Conservation (phyloP, 2,329 filamentous ascomycete species). For the Pezicula carpinea region DNA sequence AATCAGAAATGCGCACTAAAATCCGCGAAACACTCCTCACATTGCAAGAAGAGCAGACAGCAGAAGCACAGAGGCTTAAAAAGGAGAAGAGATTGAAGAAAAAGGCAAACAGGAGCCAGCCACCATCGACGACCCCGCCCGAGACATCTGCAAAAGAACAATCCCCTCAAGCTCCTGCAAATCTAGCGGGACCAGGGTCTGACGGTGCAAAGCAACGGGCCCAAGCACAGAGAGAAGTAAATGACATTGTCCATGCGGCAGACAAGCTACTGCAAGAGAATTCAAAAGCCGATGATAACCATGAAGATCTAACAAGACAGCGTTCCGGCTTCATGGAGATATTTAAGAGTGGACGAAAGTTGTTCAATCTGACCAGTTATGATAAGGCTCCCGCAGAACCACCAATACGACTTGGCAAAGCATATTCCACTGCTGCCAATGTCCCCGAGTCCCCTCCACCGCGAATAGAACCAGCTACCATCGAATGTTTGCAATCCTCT, state of each 20-base stretch:
- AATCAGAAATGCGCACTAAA: constrained; percentile 54
- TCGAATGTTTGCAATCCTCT: too few species aligned
- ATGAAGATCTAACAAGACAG: background rate
- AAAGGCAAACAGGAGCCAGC: background rate
- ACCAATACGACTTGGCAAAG: background rate
- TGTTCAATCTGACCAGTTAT: too few species aligned
- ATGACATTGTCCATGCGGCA: too few species aligned
- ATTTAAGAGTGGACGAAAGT: background rate
- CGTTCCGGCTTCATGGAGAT: background rate
- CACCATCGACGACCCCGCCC: background rate
- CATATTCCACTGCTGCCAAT: background rate
- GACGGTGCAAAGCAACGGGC: too few species aligned
- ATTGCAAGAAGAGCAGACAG: constrained; percentile 52
- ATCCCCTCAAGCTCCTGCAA: too few species aligned
- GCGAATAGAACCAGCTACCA: background rate
- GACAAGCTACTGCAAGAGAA: too few species aligned
- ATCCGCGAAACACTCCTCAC: constrained; percentile 63
- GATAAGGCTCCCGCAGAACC: background rate
- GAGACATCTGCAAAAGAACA: too few species aligned
- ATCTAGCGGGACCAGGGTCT: too few species aligned
- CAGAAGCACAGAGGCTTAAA: constrained; percentile 3
- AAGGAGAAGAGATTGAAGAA: background rate
- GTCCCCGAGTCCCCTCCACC: background rate
- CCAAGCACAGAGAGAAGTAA: too few species aligned
- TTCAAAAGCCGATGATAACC: background rate